Percentiles rank a stretch among this genome's conserved stretches.
Evolutionary conservation across 1,284 basidiomycete genomes (phyloP).

Genomic region (Peniophora sp.): DNA sequence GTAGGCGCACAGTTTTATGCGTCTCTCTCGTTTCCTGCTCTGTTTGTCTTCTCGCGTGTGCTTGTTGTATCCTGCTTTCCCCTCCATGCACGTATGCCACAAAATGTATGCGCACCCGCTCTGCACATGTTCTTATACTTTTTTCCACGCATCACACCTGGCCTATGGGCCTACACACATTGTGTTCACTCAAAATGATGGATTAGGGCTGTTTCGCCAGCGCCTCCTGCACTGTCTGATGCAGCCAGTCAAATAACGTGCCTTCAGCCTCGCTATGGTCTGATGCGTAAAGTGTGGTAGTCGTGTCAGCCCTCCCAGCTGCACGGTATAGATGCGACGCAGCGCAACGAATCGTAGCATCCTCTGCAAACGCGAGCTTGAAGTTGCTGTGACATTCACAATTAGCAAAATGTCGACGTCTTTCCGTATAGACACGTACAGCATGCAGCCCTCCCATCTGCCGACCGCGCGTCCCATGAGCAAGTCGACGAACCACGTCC

Average conservation of each 20-base stretch:
- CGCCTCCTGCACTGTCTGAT: constrained; percentile 35
- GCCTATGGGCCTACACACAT: no score
- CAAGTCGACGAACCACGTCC: constrained; percentile 72
- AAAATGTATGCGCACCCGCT: neutral
- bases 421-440: constrained; percentile 39
- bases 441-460: constrained; percentile 67
- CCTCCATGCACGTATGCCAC: neutral
- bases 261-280: no score
- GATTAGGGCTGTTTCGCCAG: neutral
- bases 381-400: constrained; percentile 44
- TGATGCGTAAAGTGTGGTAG: constrained; percentile 27
- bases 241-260: constrained; percentile 36
- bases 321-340: constrained; percentile 42
- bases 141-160: no score
- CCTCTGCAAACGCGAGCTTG: constrained; percentile 41
- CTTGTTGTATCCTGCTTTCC: neutral
- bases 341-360: constrained; percentile 44
- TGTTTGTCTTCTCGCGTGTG: neutral
- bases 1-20: constrained; percentile 27
- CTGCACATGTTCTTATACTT: neutral
- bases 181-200: neutral
- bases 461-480: constrained; percentile 59
- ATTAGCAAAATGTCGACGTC: neutral
- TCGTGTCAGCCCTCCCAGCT: constrained; percentile 28
- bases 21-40: neutral